Base-by-base conservation (phyloP, 371 early-diverging fungal species). In the Circinella umbellata region DNA sequence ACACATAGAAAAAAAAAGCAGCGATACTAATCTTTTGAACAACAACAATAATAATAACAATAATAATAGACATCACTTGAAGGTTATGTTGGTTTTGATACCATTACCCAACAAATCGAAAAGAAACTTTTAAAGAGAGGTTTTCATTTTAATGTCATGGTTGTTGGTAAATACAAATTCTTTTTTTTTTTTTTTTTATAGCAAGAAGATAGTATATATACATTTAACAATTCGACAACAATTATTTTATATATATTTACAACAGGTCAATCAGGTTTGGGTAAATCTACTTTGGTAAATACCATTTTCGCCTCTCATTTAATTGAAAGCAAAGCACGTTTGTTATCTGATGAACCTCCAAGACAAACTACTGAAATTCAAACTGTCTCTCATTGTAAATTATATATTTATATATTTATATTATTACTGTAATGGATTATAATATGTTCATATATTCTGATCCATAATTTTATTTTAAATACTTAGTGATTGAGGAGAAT, bases 211-310 rank as follows among this genome's bases (percentile, higher is more conserved):
- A 42, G 27, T 3, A 9, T 42, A 42, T 42, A 42, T 42, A 42
- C 11, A 42, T 42, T 42, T 1, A 42, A 42, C 11, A 1, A 42
- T 42, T 9, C 6, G 6, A 6, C 42, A 42, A 9, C 42, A 9
- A 42, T 42, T 42, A 9, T 42, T 42, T 42, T 42, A 9, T 42
- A 42, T 42, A 42, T 42, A 38, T 37, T 39, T 27, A 61, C 20
- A 38, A 67, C 69, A 91, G 96, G 99, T 68, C 97, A 98, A 90
- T 93, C 96, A 67, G 99, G 99, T 34, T 87, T 99, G 69, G 99
- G 99, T 70, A 98, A 99, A 83, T 96, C 99, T 13, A 99, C 99
- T 39, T 88, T 99, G 67, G 91, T 99, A 76, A 99, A 98, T 89
- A 98, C 99, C 69, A 87, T 93, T 69, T 94, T 94, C 80, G 90